Conservation (phyloP, 768 basidiomycete genomes). For the Holtermannia corniformis region DNA sequence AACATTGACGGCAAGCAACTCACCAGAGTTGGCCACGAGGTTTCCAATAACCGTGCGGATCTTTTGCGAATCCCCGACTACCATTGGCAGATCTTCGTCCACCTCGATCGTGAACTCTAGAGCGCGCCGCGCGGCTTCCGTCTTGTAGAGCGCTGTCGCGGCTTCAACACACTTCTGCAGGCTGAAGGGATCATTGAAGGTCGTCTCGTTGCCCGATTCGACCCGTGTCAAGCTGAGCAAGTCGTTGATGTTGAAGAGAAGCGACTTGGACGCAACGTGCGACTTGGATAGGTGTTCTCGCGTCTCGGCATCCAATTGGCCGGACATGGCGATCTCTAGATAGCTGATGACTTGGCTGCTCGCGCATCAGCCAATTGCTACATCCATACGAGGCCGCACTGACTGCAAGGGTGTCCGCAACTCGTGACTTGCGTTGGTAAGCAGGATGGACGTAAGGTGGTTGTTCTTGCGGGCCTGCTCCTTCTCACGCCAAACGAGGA, state of each 20-base stretch:
- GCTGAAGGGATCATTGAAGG: conserved; percentile 68
- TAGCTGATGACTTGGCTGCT: conserved; percentile 80
- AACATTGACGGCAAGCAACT: conserved; percentile 23
- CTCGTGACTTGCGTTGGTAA: conserved; percentile 77
- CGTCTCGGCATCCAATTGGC: conserved; percentile 61
- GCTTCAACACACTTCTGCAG: conserved; percentile 54
- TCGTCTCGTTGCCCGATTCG: conserved; percentile 64
- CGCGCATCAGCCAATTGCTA: conserved; percentile 56
- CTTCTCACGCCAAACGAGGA: conserved; percentile 77
- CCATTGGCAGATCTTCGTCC: conserved; percentile 49
- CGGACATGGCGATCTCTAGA: conserved; percentile 69
- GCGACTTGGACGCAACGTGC: conserved; percentile 63
- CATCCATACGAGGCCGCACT: neutral
- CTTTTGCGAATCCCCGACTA: conserved; percentile 64
- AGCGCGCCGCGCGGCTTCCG: conserved; percentile 56
- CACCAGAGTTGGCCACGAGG: conserved; percentile 64
- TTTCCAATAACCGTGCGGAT: conserved; percentile 69
- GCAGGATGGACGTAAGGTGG: conserved; percentile 60
- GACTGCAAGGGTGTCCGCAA: conserved; percentile 43
- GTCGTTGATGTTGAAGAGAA: conserved; percentile 77
- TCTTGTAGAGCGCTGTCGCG: conserved; percentile 54
- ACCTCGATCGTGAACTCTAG: conserved; percentile 55
- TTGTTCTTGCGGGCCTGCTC: conserved; percentile 62
- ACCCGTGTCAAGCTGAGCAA: conserved; percentile 67
- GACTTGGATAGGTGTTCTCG: conserved; percentile 62